Conservation (phyloP, 1,284 basidiomycete species). For the Inonotus obliquus region DNA sequence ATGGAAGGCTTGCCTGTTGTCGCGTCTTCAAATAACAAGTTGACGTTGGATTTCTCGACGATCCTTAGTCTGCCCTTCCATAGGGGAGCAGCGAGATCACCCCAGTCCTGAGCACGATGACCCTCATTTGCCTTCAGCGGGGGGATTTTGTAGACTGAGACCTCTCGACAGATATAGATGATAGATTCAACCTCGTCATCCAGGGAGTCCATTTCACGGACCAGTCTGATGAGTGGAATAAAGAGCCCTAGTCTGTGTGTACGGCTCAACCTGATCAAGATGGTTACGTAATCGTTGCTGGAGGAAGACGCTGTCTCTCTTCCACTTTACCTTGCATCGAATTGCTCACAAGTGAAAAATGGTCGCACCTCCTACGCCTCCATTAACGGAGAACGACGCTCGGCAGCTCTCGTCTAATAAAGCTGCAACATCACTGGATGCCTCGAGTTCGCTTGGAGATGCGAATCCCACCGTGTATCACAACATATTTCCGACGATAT, state of each 20-base stretch:
- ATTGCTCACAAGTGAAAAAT: constrained; percentile 24
- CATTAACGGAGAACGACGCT: constrained; percentile 10
- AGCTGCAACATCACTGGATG: background rate
- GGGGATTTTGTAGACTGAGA: constrained; percentile 82
- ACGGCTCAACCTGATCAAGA: background rate
- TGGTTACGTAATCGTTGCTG: background rate
- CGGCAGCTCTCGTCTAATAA: constrained; percentile 3
- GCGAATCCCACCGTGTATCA: constrained; percentile 3
- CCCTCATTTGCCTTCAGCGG: constrained; percentile 81
- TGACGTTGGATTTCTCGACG: constrained; percentile 62
- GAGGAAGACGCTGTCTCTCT: background rate
- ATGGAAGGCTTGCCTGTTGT: constrained; percentile 55
- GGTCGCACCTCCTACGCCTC: constrained; percentile 22
- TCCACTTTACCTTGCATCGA: background rate
- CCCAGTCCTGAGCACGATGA: constrained; percentile 82
- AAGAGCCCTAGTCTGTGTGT: background rate
- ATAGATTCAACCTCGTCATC: constrained; percentile 81
- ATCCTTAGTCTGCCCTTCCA: constrained; percentile 91
- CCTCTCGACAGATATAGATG: constrained; percentile 80
- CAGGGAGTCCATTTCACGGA: constrained; percentile 45
- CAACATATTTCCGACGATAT: constrained; percentile 2
- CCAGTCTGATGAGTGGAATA: constrained; percentile 1
- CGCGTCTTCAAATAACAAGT: constrained; percentile 71
- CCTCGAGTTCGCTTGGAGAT: background rate
- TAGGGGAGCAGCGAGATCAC: constrained; percentile 72